These are phyloP conservation scores for Cercospora sesami DNA, from an alignment of 2,329 filamentous ascomycete genomes.

Conservation along the genomic window DNA sequence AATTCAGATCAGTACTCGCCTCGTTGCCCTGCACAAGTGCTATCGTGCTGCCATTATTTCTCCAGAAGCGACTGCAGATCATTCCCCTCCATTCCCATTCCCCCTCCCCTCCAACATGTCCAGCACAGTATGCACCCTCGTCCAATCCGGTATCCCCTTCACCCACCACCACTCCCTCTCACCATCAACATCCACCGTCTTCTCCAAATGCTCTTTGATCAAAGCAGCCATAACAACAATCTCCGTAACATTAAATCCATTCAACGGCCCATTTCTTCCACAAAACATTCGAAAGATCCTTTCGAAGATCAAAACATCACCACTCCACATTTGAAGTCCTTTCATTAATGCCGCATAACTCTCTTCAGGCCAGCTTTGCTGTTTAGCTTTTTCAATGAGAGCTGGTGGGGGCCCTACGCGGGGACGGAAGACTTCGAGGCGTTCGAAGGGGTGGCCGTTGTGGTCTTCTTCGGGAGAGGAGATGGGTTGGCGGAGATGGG, in stretches of 20 bases:
- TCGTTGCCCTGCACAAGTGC: background rate
- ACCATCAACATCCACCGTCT: background rate
- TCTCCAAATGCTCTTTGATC: conserved; percentile 23
- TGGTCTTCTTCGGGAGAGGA: conserved; percentile 37
- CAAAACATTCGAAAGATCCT: conserved; percentile 34
- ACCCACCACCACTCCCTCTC: conserved; percentile 1
- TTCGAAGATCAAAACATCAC: conserved; percentile 30
- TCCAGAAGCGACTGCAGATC: background rate
- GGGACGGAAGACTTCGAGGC: conserved; percentile 40
- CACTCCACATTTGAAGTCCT: conserved; percentile 31
- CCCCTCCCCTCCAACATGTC: background rate
- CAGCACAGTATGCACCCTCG: conserved; percentile 3
- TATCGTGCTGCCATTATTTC: background rate
- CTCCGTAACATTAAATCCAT: conserved; percentile 36
- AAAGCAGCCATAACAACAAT: conserved; percentile 35
- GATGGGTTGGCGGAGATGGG: conserved; percentile 27
- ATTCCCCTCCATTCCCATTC: background rate
- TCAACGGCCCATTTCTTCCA: conserved; percentile 20
- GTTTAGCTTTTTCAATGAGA: conserved; percentile 20
- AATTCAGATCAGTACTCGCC: background rate
- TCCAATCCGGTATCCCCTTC: conserved; percentile 9
- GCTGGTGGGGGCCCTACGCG: conserved; percentile 35
- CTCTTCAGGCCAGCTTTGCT: conserved; percentile 36
- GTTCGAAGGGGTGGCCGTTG: conserved; percentile 44
- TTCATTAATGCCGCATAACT: conserved; percentile 37